phyloP scores from a whole-genome alignment of 352 stramenopile genomes.

The Saprolegnia parasitica region DNA sequence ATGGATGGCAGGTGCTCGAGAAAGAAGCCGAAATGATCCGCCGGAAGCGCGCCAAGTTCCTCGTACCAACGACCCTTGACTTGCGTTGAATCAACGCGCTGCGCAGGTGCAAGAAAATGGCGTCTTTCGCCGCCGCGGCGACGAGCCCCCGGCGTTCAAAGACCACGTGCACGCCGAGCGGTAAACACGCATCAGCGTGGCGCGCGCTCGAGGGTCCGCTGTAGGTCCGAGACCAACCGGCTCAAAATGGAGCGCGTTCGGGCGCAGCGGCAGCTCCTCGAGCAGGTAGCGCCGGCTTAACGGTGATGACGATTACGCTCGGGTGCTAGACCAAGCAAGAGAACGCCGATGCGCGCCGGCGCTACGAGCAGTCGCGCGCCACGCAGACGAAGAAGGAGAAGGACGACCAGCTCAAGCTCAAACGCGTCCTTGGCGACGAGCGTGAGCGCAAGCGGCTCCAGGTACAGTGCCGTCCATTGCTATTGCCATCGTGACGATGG shows the following conservation, averaged over 20 bases:
- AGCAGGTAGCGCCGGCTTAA: conserved; percentile 3
- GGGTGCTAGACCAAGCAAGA: conserved; percentile 10
- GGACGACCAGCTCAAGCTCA: conserved; percentile 1
- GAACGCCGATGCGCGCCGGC: conserved; percentile 13
- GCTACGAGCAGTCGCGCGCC: conserved; percentile 18
- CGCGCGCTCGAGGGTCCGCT: neutral
- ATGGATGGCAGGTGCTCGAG: conserved; percentile 21
- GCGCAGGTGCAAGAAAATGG: conserved; percentile 15
- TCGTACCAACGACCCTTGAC: neutral
- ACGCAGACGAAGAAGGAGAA: conserved; percentile 18
- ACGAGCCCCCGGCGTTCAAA: neutral
- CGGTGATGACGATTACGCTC: neutral
- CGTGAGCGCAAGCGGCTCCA: neutral
- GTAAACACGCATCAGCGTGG: too few relatives aligned
- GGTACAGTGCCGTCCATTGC: too few relatives aligned
- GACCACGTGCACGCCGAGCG: conserved; percentile 22
- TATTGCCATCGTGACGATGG: neutral
- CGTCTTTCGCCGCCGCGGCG: neutral
- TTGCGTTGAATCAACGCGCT: neutral
- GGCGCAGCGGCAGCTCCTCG: conserved; percentile 15
- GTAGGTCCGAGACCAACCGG: conserved; percentile 14
- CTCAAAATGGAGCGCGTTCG: conserved; percentile 26
- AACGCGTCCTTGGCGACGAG: neutral
- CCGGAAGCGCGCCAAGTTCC: conserved; percentile 15
- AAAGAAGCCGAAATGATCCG: conserved; percentile 13